A percentile compares a stretch with the other conserved stretches of the same genome.
phyloP scores from a whole-genome alignment of 208 protist genomes.

The Crithidia mellificae region DNA sequence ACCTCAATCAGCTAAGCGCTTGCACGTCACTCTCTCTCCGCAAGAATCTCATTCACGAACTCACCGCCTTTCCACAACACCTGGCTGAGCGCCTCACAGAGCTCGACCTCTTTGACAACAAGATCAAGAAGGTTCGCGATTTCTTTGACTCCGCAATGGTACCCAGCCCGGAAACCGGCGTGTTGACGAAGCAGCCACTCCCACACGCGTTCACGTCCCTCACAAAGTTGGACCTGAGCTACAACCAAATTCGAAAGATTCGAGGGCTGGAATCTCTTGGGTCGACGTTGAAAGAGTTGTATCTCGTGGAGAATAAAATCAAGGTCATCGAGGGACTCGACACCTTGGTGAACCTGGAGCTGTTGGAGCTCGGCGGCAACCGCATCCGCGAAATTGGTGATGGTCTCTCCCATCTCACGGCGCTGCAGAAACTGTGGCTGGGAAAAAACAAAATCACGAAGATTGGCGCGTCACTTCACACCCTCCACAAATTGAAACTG shows the following conservation, averaged over 20 bases:
- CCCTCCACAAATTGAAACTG: slow-evolving; percentile 53
- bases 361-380: slow-evolving; percentile 91
- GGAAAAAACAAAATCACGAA: slow-evolving; percentile 92
- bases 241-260: slow-evolving; percentile 88
- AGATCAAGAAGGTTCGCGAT: slow-evolving; percentile 76
- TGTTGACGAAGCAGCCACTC: slow-evolving; percentile 30
- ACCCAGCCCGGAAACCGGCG: slow-evolving; percentile 7
- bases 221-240: slow-evolving; percentile 87
- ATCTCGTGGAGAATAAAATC: slow-evolving; percentile 93
- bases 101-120: slow-evolving; percentile 93
- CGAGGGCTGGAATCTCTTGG: slow-evolving; percentile 67
- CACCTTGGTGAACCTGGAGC: slow-evolving; percentile 69
- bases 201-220: slow-evolving; percentile 54
- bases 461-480: slow-evolving; percentile 64
- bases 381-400: slow-evolving; percentile 77
- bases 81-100: slow-evolving; percentile 63
- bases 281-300: slow-evolving; percentile 82
- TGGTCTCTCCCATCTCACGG: slow-evolving; percentile 63
- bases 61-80: slow-evolving; percentile 69
- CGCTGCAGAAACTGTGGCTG: slow-evolving; percentile 85
- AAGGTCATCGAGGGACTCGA: slow-evolving; percentile 86
- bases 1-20: slow-evolving; percentile 56
- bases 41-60: slow-evolving; percentile 90
- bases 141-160: slow-evolving; percentile 64
- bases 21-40: slow-evolving; percentile 77